Evolutionary conservation across 169 alveolate genomes (phyloP), one percentile per base, ranked within the genome.

Genomic region (Neospora caninum): DNA sequence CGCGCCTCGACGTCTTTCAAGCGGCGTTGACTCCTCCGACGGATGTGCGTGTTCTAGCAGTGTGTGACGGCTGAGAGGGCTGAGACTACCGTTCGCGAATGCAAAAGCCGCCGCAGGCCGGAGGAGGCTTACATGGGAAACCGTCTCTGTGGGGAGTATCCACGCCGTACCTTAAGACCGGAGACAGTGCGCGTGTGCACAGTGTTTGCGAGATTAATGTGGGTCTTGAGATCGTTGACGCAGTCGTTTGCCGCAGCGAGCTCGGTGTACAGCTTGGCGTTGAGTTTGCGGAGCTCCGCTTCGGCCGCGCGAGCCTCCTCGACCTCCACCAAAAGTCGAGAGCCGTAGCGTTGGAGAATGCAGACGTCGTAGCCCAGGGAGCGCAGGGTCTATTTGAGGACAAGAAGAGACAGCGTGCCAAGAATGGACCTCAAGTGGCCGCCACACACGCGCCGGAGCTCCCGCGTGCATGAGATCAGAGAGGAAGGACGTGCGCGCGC

Each of bases 251-350:
- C 96, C 34, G 95, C 97, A 29, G 95, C 80, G 64, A 96, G 93
- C 95, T 96, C 97, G 38, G 95, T 92, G 92, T 95, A 96, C 49
- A 96, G 95, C 41, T 89, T 84, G 82, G 87, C 92, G 91, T 96
- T 96, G 86, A 95, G 95, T 70, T 93, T 94, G 86, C 97, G 83
- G 93, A 95, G 93, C 84, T 96, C 97, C 38, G 91, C 91, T 92
- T 95, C 97, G 69, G 95, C 94, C 80, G 96, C 96, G 69, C 96
- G 96, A 49, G 96, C 94, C 91, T 96, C 97, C 88, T 96, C 97
- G 69, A 96, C 69, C 42, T 70, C 91, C 83, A 95, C 93, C 88
- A 93, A 94, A 54, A 96, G 88, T 64, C 94, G 91, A 86, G 96
- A 94, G 39, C 91, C 94, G 43, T 96, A 95, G 80, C 97, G 97